Percentiles rank a stretch among this genome's conserved stretches.
phyloP scores from a whole-genome alignment of 192 early-diverging fungal genomes.

The Podochytrium sp. region DNA sequence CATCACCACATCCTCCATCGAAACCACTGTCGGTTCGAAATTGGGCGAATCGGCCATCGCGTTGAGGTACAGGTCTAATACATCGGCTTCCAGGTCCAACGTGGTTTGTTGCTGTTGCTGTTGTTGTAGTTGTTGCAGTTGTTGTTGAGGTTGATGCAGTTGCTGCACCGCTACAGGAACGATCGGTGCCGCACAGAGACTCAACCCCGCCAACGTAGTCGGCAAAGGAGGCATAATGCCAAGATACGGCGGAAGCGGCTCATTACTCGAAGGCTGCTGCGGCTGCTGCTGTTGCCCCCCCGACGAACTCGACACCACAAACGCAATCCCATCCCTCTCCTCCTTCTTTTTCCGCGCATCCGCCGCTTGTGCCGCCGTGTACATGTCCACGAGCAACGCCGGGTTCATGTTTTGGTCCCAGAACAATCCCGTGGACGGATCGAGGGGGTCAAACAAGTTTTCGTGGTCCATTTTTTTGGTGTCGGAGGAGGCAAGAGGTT shows the following conservation, averaged over 20 bases:
- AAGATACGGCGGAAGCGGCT: slow-evolving; percentile 21
- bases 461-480: not conserved
- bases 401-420: not conserved
- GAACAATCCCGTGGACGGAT: not conserved
- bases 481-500: too few relatives aligned
- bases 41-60: slow-evolving; percentile 1
- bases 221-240: slow-evolving; percentile 10
- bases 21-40: too few relatives aligned
- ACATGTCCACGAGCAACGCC: too few relatives aligned
- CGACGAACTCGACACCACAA: not conserved
- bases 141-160: not conserved
- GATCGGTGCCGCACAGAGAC: too few relatives aligned
- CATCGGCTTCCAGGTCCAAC: not conserved
- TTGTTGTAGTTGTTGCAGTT: not conserved
- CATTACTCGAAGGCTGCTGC: not conserved
- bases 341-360: too few relatives aligned
- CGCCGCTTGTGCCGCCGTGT: too few relatives aligned
- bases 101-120: not conserved
- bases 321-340: too few relatives aligned
- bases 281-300: not conserved
- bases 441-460: not conserved
- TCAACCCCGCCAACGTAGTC: not conserved
- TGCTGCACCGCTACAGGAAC: too few relatives aligned
- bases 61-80: not conserved
- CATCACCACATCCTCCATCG: too few relatives aligned